These are phyloP conservation scores for Gossypium schwendimanii DNA, from an alignment of 441 rosid genomes.

Conservation along the genomic window DNA sequence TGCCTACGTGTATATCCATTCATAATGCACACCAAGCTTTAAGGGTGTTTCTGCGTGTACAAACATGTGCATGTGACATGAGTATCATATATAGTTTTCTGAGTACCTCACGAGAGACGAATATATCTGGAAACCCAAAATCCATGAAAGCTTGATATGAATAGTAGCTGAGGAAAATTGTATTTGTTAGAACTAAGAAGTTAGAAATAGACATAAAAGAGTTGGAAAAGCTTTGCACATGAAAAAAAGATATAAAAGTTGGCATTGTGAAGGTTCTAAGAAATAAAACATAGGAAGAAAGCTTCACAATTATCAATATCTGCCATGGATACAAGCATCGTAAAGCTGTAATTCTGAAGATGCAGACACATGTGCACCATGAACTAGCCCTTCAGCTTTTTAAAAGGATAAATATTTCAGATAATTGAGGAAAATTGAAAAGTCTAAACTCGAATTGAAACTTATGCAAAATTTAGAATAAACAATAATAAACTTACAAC, in stretches of 20 bases:
- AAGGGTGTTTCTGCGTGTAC: neutral
- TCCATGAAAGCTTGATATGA: slow-evolving; percentile 74
- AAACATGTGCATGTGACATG: neutral
- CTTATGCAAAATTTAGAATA: neutral
- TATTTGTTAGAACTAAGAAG: slow-evolving; percentile 14
- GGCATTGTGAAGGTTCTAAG: neutral
- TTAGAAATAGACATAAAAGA: neutral
- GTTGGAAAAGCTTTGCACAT: neutral
- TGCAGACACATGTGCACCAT: neutral
- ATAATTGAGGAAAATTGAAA: neutral
- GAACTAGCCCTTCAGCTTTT: neutral
- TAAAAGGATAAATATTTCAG: neutral
- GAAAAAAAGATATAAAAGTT: neutral
- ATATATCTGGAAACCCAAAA: slow-evolving; percentile 78
- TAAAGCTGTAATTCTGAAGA: neutral
- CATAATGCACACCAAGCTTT: neutral
- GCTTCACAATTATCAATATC: neutral
- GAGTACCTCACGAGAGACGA: slow-evolving; percentile 91
- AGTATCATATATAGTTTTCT: neutral
- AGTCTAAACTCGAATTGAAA: neutral
- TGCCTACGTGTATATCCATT: neutral
- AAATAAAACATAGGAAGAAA: neutral
- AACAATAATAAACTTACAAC: slow-evolving; percentile 5
- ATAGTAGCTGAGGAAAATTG: slow-evolving; percentile 57
- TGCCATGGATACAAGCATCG: neutral